phyloP scores from a whole-genome alignment of 2,329 filamentous ascomycete genomes.

The Calonectria pseudoreteaudii region DNA sequence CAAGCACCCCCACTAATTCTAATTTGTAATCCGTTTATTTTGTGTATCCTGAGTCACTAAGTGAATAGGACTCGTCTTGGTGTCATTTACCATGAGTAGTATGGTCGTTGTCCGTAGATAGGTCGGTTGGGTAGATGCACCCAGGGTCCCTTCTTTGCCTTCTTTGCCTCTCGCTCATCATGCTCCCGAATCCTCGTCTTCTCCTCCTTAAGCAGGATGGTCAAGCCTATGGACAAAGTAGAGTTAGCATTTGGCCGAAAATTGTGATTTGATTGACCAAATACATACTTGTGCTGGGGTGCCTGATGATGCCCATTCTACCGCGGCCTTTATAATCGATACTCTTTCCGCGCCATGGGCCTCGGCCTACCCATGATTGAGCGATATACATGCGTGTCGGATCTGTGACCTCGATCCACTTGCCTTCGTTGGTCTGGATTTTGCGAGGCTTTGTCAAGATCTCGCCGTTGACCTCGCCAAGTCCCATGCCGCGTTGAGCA shows the following conservation, averaged over 20 bases:
- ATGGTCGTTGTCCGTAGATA: conserved; percentile 85
- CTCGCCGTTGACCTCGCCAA: conserved; percentile 62
- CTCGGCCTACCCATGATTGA: conserved; percentile 91
- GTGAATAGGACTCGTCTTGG: background rate
- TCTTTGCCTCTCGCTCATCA: conserved; percentile 81
- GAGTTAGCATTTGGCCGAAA: background rate
- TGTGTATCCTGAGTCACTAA: conserved; percentile 1
- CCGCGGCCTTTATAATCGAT: conserved; percentile 83
- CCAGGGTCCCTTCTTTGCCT: conserved; percentile 83
- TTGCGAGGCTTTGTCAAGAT: conserved; percentile 54
- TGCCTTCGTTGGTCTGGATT: conserved; percentile 81
- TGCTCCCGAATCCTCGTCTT: conserved; percentile 86
- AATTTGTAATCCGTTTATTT: conserved; percentile 1
- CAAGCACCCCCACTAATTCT: conserved; percentile 22
- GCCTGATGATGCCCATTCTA: conserved; percentile 73
- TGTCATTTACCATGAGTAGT: conserved; percentile 85
- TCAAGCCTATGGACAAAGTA: conserved; percentile 66
- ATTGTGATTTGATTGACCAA: conserved; percentile 30
- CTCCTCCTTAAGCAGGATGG: conserved; percentile 91
- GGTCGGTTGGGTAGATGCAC: conserved; percentile 88
- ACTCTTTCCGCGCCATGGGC: conserved; percentile 67
- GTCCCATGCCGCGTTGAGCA: conserved; percentile 85
- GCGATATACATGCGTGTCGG: conserved; percentile 89
- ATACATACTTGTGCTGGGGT: conserved; percentile 80
- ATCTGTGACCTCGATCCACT: conserved; percentile 77